phyloP scores from a whole-genome alignment of 208 protist genomes.

The Trichomonas vaginalis region DNA sequence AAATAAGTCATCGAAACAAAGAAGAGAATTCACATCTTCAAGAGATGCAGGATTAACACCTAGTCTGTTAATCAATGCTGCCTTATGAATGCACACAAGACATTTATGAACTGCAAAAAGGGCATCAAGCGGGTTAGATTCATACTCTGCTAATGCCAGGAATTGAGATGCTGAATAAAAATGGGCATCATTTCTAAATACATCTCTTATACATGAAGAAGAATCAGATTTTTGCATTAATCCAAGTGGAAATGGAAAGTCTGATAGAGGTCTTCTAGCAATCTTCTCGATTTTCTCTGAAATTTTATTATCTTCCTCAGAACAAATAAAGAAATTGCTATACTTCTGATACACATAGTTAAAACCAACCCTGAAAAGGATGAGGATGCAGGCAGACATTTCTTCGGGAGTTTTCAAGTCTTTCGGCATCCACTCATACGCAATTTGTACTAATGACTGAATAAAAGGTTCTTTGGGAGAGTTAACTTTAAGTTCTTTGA shows the following conservation, averaged over 20 bases:
- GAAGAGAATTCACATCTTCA: background rate
- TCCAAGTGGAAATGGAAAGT: too few species aligned
- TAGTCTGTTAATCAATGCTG: background rate
- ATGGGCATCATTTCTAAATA: background rate
- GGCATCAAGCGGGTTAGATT: background rate
- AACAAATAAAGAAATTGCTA: background rate
- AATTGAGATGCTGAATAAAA: background rate
- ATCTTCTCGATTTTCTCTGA: background rate
- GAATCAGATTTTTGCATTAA: background rate
- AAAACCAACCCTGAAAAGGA: background rate
- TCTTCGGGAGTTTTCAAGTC: background rate
- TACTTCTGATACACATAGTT: background rate
- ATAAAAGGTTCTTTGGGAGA: background rate
- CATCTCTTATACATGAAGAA: background rate
- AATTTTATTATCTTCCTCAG: background rate
- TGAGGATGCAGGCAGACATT: background rate
- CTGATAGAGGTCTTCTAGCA: background rate
- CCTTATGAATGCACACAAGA: background rate
- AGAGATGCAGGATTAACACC: background rate
- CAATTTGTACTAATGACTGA: background rate
- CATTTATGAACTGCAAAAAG: background rate
- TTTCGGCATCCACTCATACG: background rate
- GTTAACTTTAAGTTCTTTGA: background rate
- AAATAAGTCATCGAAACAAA: conserved; percentile 8
- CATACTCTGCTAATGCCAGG: background rate